Conservation (phyloP, 106 monocot genomes). For the Dioscorea alata region DNA sequence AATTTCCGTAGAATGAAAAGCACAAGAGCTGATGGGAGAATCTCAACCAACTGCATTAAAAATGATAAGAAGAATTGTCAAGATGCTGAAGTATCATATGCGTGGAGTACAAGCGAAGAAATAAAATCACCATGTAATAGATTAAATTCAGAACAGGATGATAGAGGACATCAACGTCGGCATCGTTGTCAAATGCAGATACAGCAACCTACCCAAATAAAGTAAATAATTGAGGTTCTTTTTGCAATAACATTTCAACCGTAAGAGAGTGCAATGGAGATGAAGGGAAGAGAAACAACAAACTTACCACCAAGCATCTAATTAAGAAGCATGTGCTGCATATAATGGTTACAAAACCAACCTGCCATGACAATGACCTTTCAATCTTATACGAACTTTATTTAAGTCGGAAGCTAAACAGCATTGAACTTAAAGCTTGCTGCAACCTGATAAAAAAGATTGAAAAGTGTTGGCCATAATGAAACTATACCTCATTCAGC, state of each 20-base stretch:
- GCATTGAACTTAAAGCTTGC: no score
- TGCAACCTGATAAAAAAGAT: background rate
- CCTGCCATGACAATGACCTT: slow-evolving; percentile 20
- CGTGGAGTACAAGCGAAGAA: background rate
- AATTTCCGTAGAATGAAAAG: slow-evolving; percentile 68
- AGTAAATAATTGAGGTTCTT: background rate
- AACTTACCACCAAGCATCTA: slow-evolving; percentile 57
- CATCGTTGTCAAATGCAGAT: slow-evolving; percentile 63
- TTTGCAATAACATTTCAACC: no score
- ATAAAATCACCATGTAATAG: slow-evolving; percentile 53
- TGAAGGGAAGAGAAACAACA: background rate
- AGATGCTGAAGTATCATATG: background rate
- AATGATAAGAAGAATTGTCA: background rate
- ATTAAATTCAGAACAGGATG: slow-evolving; percentile 80
- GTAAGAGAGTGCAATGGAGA: background rate
- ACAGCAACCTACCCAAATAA: slow-evolving; percentile 40
- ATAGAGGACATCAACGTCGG: slow-evolving; percentile 71
- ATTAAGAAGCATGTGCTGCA: slow-evolving; percentile 55
- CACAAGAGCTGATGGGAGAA: slow-evolving; percentile 61
- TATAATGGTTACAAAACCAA: slow-evolving; percentile 50
- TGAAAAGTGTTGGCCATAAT: background rate
- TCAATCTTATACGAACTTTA: background rate
- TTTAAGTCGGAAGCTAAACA: background rate
- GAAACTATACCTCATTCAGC: slow-evolving; percentile 48
- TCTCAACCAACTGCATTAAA: slow-evolving; percentile 38